Evolutionary conservation across 768 basidiomycete genomes (phyloP), one percentile per base, ranked within the genome.

Genomic region (Mycena rebaudengoi): DNA sequence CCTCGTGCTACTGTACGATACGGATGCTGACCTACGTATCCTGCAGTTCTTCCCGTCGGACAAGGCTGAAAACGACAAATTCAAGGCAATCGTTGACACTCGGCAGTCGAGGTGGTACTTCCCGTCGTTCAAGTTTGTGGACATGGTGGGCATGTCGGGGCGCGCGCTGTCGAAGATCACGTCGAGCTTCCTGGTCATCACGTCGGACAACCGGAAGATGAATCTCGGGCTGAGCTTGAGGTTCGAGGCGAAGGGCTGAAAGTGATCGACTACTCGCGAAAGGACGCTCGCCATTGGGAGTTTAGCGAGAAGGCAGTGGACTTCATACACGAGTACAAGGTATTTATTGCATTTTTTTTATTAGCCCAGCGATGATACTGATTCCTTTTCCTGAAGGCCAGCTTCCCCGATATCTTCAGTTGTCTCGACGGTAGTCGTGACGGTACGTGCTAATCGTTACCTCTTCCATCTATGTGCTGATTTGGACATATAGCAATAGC

Each of bases 161-260:
- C 86, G 94, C 30, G 93, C 93, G 1, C 76, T 99, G 14, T 91
- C 96, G 12, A 93, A 89, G 76, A 94, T 99, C 68, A 94, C 95
- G 0, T 96, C 97, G 13, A 97, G 93, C 72, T 89, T 98, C 72
- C 90, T 98, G 88, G 93, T 98, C 40, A 75, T 94, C 59, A 86
- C 86, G 0, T 79, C 85, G 0, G 94, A 94, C 70, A 85, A 85
- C 10, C 83, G 86, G 60, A 98, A 98, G 80, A 86, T 84, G 57
- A 99, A 99, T 73, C 78, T 99, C 29, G 98, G 98, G 3, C 84
- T 99, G 40, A 94, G 93, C 73, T 85, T 99, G 68, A 99, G 99
- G 75, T 99, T 98, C 65, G 98, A 99, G 72, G 92, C 88, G 12
- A 99, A 98, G 77, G 86, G 89, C 75, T 95, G 70, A 99, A 99